These are phyloP conservation scores for Lanzia echinophila DNA, from an alignment of 2,329 filamentous ascomycete genomes.

Conservation along the genomic window DNA sequence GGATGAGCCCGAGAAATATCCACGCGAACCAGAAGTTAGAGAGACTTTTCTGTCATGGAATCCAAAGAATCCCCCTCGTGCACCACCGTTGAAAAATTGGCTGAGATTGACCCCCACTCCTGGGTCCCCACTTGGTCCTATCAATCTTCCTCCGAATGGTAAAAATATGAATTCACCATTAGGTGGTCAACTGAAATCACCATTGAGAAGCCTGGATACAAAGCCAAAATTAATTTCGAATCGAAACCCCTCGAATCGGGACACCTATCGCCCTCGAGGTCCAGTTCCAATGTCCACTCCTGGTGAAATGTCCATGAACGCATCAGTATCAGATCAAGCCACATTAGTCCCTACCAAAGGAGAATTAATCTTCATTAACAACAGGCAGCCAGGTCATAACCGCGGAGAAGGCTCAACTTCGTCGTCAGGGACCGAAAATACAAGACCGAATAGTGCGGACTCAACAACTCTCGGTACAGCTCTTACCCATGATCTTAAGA, in stretches of 20 bases:
- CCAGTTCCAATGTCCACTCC: no score
- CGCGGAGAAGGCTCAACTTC: no score
- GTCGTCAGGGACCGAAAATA: no score
- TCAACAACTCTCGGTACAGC: not conserved
- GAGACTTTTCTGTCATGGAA: conserved; percentile 24
- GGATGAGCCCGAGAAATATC: not conserved
- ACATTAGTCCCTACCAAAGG: no score
- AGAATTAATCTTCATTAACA: no score
- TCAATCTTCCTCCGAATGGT: conserved; percentile 19
- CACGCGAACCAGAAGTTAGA: conserved; percentile 8
- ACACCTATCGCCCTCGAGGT: no score
- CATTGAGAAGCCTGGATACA: not conserved
- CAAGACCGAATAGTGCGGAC: not conserved
- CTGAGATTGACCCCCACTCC: conserved; percentile 19
- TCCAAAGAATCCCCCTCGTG: conserved; percentile 21
- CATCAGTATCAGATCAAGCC: no score
- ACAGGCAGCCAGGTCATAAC: no score
- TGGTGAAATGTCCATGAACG: no score
- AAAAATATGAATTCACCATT: conserved; percentile 15
- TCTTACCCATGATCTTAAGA: conserved; percentile 1
- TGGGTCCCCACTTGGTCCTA: conserved; percentile 22
- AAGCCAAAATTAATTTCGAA: not conserved
- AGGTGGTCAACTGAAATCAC: conserved; percentile 23
- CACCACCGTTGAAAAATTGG: conserved; percentile 22
- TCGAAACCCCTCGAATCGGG: not conserved